These are phyloP conservation scores for Tephrocybe sp. DNA, from an alignment of 768 basidiomycete species.

Conservation along the genomic window DNA sequence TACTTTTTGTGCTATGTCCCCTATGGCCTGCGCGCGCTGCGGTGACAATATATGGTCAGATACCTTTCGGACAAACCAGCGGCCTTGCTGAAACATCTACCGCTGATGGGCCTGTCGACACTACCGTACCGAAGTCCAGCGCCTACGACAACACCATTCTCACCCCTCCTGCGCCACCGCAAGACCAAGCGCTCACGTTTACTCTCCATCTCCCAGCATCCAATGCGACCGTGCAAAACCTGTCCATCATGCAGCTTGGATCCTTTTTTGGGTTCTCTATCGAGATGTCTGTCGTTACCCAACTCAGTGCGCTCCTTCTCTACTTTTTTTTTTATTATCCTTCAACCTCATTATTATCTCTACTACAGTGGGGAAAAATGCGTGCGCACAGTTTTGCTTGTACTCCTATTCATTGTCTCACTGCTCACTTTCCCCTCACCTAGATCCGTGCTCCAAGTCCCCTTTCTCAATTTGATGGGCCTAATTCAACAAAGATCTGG, in stretches of 20 bases:
- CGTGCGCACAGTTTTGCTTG: background rate
- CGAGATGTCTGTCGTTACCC: conserved; percentile 68
- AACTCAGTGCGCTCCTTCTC: conserved; percentile 43
- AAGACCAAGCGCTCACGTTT: conserved; percentile 41
- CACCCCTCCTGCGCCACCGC: conserved; percentile 46
- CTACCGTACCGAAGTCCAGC: conserved; percentile 21
- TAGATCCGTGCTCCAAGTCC: conserved; percentile 23
- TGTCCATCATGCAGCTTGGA: conserved; percentile 40
- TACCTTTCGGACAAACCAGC: conserved; percentile 18
- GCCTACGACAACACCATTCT: conserved; percentile 52
- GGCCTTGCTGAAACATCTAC: conserved; percentile 13
- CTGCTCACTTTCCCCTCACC: background rate
- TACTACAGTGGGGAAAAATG: background rate
- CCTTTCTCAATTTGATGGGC: conserved; percentile 67
- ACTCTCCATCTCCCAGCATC: conserved; percentile 37
- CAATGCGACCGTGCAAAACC: conserved; percentile 26
- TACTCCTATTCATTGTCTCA: background rate
- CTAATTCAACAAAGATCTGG: conserved; percentile 59
- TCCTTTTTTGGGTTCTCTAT: conserved; percentile 73
- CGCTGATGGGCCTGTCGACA: conserved; percentile 15
- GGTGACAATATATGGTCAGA: conserved; percentile 31
- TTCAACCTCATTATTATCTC: background rate
- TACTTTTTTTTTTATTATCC: background rate
- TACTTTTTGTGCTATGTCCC: background rate
- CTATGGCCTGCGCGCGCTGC: conserved; percentile 3